phyloP scores from a whole-genome alignment of 345 rosid genomes.

The Hirschfeldia incana region DNA sequence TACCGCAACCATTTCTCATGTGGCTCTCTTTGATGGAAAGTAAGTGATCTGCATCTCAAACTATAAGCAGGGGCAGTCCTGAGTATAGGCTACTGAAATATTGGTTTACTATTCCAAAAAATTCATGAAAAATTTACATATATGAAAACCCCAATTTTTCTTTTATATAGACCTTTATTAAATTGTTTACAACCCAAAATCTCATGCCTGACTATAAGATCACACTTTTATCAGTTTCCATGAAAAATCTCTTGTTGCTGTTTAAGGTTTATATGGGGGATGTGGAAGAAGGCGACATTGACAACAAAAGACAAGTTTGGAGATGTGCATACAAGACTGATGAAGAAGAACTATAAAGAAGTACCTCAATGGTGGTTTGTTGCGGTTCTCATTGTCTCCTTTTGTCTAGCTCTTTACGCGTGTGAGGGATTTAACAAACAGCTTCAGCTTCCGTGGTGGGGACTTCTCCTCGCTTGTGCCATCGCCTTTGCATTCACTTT shows the following conservation, averaged over 20 bases:
- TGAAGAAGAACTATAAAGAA: constrained; percentile 71
- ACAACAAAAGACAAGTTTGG: constrained; percentile 44
- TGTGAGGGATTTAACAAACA: constrained; percentile 64
- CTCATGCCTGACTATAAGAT: background rate
- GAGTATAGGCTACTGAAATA: background rate
- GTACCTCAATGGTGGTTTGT: constrained; percentile 87
- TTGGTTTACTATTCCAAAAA: background rate
- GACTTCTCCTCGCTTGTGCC: constrained; percentile 69
- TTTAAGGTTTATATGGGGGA: constrained; percentile 45
- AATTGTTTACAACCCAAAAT: background rate
- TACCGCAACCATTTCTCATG: constrained; percentile 63
- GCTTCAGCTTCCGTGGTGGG: constrained; percentile 92
- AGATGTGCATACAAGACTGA: constrained; percentile 71
- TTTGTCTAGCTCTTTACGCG: constrained; percentile 49
- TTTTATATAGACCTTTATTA: background rate
- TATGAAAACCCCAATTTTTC: background rate
- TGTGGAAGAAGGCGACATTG: constrained; percentile 56
- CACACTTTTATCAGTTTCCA: background rate
- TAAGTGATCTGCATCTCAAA: constrained; percentile 27
- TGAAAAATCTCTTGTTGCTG: constrained; percentile 1
- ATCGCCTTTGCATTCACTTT: constrained; percentile 79
- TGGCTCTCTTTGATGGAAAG: constrained; percentile 74
- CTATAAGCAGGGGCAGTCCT: background rate
- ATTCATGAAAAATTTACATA: background rate
- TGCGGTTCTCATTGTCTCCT: constrained; percentile 52